phyloP scores from a whole-genome alignment of 805 yeast genomes.

The Spencermartinsiella europaea region DNA sequence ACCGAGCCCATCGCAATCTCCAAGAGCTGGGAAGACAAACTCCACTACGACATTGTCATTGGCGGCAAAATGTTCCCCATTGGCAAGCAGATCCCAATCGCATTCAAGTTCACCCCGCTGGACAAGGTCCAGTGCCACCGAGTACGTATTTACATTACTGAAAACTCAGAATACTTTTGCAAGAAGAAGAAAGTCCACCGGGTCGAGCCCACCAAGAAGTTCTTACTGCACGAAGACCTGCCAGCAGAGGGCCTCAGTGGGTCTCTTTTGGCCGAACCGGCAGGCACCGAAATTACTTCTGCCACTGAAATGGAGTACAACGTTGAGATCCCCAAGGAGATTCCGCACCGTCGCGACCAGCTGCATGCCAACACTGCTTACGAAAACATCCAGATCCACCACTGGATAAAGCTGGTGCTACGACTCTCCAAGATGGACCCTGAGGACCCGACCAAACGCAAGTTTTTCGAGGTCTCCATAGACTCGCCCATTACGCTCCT shows the following conservation, averaged over 20 bases:
- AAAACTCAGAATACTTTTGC: conserved; percentile 86
- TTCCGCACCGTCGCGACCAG: conserved; percentile 46
- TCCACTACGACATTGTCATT: conserved; percentile 83
- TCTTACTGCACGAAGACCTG: conserved; percentile 66
- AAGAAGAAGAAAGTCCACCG: conserved; percentile 82
- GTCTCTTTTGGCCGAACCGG: conserved; percentile 23
- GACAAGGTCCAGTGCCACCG: conserved; percentile 86
- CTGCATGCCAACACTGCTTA: conserved; percentile 82
- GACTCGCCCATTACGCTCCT: conserved; percentile 90
- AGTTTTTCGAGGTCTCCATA: conserved; percentile 89
- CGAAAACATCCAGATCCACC: conserved; percentile 78
- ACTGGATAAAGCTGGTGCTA: conserved; percentile 89
- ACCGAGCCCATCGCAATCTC: conserved; percentile 89
- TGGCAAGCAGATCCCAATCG: conserved; percentile 77
- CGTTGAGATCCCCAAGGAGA: conserved; percentile 69
- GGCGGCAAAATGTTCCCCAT: conserved; percentile 85
- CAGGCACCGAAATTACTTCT: conserved; percentile 26
- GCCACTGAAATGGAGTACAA: conserved; percentile 62
- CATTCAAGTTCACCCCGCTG: conserved; percentile 76
- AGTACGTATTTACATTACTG: conserved; percentile 79
- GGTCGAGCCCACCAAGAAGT: conserved; percentile 83
- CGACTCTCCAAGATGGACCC: conserved; percentile 67
- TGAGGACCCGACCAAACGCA: conserved; percentile 49
- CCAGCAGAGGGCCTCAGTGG: conserved; percentile 28
- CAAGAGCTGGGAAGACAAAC: conserved; percentile 89